Conservation (phyloP, 2,329 filamentous ascomycete species). For the Pseudocercospora pini-densiflorae region DNA sequence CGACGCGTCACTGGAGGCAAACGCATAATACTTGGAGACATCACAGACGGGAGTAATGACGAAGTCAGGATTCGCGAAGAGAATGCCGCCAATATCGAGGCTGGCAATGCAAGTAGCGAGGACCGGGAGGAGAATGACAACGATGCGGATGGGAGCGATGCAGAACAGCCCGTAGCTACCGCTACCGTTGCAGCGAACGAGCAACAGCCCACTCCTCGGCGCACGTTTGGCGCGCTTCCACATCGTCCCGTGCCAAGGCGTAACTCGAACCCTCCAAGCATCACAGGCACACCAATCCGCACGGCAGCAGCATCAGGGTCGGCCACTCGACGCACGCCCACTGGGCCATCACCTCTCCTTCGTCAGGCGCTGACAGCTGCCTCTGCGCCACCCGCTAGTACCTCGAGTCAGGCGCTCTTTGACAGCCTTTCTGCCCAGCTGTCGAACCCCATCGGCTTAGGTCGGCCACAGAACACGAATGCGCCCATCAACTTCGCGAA, state of each 20-base stretch:
- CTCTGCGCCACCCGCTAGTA: not conserved
- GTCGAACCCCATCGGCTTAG: not conserved
- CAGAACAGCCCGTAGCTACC: not conserved
- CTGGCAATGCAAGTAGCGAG: not conserved
- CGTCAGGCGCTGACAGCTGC: conserved; percentile 3
- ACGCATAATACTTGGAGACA: not conserved
- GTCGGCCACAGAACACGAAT: not conserved
- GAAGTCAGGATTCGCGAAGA: not conserved
- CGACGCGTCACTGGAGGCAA: not conserved
- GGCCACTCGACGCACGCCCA: not conserved
- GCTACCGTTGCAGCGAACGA: not conserved
- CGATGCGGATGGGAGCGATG: not conserved
- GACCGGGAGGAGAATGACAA: not conserved
- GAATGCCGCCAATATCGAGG: conserved; percentile 5
- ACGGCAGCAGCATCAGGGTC: not conserved
- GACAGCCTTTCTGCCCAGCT: not conserved
- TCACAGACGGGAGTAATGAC: not conserved
- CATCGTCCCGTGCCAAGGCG: not conserved
- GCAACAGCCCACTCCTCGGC: not conserved
- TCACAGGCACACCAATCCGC: not conserved
- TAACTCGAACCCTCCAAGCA: not conserved
- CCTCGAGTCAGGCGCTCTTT: not conserved
- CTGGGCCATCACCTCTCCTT: conserved; percentile 2
- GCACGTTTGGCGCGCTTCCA: not conserved
- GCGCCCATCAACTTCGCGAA: not conserved